Evolutionary conservation across 2,329 filamentous ascomycete genomes (phyloP).

Genomic region (Cucurbitaria berberidis): DNA sequence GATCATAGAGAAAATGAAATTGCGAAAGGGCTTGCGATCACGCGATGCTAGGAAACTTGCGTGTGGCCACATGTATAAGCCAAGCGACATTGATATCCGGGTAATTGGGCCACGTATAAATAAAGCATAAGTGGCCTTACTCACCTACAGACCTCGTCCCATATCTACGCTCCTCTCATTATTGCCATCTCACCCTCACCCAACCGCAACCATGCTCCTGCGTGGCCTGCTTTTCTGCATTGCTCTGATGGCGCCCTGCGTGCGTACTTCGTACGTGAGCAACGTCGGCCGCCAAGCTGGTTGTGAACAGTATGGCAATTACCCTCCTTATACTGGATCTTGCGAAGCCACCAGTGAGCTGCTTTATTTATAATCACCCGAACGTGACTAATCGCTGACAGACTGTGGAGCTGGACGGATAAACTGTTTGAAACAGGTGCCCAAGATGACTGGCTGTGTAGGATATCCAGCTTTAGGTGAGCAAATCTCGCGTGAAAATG

Average conservation of each 20-base stretch:
- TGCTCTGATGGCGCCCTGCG: not conserved
- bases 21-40: not conserved
- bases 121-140: slow-evolving; percentile 1
- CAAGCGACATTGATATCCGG: slow-evolving; percentile 4
- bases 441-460: not conserved
- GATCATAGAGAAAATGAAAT: too few relatives aligned
- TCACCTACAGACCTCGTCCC: not conserved
- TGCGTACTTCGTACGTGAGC: slow-evolving; percentile 1
- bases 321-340: slow-evolving; percentile 6
- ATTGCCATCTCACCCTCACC: not conserved
- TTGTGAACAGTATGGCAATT: slow-evolving; percentile 9
- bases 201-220: slow-evolving; percentile 1
- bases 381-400: too few relatives aligned
- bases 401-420: slow-evolving; percentile 9
- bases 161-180: not conserved
- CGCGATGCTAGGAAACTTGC: too few relatives aligned
- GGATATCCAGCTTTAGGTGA: slow-evolving; percentile 9
- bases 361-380: too few relatives aligned
- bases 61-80: too few relatives aligned
- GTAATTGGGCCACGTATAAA: slow-evolving; percentile 8
- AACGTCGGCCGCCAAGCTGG: slow-evolving; percentile 4
- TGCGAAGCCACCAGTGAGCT: slow-evolving; percentile 7
- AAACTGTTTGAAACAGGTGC: slow-evolving; percentile 10
- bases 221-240: not conserved
- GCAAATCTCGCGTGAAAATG: not conserved